Conservation (phyloP, 2,329 filamentous ascomycete species). For the Aspergillus sojae region DNA sequence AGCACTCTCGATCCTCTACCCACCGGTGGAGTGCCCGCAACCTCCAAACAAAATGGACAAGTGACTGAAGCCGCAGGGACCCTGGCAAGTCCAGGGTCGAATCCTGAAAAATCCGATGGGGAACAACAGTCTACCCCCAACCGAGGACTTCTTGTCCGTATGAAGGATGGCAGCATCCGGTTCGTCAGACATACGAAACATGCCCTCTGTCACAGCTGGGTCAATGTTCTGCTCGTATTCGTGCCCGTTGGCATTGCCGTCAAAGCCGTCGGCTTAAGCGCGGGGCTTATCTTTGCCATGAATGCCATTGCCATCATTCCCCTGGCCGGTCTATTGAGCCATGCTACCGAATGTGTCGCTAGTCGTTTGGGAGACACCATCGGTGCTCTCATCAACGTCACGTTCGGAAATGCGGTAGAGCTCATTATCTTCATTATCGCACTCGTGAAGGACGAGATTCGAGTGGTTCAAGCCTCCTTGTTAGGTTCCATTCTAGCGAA, state of each 20-base stretch:
- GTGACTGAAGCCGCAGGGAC: constrained; percentile 28
- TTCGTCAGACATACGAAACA: constrained; percentile 38
- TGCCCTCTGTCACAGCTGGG: constrained; percentile 43
- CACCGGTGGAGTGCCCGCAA: neutral
- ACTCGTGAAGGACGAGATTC: constrained; percentile 78
- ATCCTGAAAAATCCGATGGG: constrained; percentile 15
- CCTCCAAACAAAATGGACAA: constrained; percentile 27
- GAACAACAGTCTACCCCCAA: constrained; percentile 26
- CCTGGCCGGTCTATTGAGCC: constrained; percentile 70
- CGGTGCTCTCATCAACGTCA: constrained; percentile 74
- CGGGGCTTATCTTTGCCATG: constrained; percentile 70
- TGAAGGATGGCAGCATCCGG: constrained; percentile 34
- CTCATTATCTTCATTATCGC: constrained; percentile 82
- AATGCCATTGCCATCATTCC: constrained; percentile 77
- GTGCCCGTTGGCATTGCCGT: constrained; percentile 45
- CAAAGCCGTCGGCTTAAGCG: constrained; percentile 48
- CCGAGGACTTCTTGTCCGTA: constrained; percentile 28
- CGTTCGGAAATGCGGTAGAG: constrained; percentile 78
- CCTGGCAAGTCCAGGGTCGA: constrained; percentile 22
- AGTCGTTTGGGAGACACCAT: constrained; percentile 72
- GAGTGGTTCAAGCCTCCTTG: constrained; percentile 87
- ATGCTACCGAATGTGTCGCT: constrained; percentile 75
- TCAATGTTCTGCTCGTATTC: constrained; percentile 48
- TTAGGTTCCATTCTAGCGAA: constrained; percentile 90
- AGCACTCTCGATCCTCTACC: constrained; percentile 5